Conservation (phyloP, 164 flowering plant species). For the Magnolia sinica region DNA sequence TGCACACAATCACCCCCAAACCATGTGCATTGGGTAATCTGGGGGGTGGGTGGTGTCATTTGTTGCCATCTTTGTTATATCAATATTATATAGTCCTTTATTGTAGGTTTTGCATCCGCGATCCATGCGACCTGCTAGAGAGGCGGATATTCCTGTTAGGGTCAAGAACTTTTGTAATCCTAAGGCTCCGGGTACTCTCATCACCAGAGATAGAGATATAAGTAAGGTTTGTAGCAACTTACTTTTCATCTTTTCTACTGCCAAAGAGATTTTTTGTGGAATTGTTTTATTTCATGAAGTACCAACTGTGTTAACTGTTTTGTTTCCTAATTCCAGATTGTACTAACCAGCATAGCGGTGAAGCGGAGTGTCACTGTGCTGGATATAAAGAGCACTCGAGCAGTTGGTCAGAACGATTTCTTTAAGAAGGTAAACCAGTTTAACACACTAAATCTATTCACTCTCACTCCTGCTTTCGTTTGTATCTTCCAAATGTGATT, state of each 20-base stretch:
- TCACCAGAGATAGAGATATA: constrained; percentile 78
- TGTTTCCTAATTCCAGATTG: constrained; percentile 47
- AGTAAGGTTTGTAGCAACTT: constrained; percentile 45
- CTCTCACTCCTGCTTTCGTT: neutral
- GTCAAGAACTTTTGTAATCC: constrained; percentile 94
- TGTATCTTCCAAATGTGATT: neutral
- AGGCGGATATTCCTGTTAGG: constrained; percentile 89
- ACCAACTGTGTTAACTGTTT: neutral
- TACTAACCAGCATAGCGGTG: constrained; percentile 88
- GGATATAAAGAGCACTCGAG: constrained; percentile 92
- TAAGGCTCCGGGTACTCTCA: constrained; percentile 90
- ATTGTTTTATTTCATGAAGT: neutral
- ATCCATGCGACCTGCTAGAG: constrained; percentile 95
- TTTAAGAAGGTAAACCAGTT: constrained; percentile 68
- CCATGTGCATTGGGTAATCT: too few species aligned
- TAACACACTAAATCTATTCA: neutral
- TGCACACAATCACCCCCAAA: too few species aligned
- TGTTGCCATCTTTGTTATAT: too few species aligned
- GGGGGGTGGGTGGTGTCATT: too few species aligned
- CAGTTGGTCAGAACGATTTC: constrained; percentile 94
- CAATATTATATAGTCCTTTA: too few species aligned
- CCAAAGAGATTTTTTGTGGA: too few species aligned
- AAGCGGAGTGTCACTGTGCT: constrained; percentile 92
- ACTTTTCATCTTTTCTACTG: neutral
- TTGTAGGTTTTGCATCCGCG: constrained; percentile 20